phyloP scores from a whole-genome alignment of 2,329 filamentous ascomycete species.

The Fusarium fujikuroi region DNA sequence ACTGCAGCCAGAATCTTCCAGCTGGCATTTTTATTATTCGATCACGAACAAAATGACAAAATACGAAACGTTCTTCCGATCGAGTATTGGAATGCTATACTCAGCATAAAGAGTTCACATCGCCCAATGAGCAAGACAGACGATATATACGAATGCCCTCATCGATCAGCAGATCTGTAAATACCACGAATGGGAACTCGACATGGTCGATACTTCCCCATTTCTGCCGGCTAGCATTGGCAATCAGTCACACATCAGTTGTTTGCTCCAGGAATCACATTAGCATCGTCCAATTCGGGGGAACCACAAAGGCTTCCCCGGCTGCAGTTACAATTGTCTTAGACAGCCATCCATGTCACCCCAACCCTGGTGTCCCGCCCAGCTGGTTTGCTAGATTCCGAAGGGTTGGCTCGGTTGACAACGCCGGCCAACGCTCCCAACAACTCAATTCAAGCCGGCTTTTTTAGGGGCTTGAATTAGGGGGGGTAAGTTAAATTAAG shows the following conservation, averaged over 20 bases:
- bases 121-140: not conserved
- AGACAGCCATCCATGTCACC: constrained; percentile 21
- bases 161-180: not conserved
- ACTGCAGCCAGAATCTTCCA: constrained; percentile 21
- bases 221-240: not conserved
- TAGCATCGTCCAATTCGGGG: constrained; percentile 14
- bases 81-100: not conserved
- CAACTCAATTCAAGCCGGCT: too few species aligned
- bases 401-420: constrained; percentile 39
- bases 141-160: not conserved
- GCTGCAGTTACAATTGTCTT: constrained; percentile 14
- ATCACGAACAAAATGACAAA: not conserved
- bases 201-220: not conserved
- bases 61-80: not conserved
- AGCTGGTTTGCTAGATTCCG: constrained; percentile 40
- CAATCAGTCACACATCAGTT: not conserved
- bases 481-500: too few species aligned
- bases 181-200: not conserved
- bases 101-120: not conserved
- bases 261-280: not conserved
- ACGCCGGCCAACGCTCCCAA: not conserved
- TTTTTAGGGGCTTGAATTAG: too few species aligned
- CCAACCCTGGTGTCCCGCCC: constrained; percentile 26
- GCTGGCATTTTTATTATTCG: not conserved
- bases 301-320: constrained; percentile 36